phyloP scores from a whole-genome alignment of 768 basidiomycete species.

The Coprinellus micaceus region DNA sequence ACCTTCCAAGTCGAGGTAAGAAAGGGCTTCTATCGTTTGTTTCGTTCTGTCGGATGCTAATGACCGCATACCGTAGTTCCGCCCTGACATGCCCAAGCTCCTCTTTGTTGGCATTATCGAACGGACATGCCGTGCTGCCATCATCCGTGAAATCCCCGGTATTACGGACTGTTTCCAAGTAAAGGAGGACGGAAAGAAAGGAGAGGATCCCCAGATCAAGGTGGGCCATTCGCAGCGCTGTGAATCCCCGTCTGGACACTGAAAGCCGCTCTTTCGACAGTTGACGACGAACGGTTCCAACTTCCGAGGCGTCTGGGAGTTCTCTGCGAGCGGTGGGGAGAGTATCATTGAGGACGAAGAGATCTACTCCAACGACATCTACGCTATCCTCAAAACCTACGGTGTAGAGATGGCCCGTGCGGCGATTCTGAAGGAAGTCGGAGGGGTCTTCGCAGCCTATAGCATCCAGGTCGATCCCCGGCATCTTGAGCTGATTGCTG shows the following conservation, averaged over 20 bases:
- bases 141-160: conserved; percentile 86
- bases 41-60: background rate
- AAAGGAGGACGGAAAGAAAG: conserved; percentile 55
- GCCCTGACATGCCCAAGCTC: conserved; percentile 85
- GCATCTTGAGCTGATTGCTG: conserved; percentile 94
- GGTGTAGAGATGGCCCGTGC: conserved; percentile 96
- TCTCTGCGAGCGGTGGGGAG: conserved; percentile 48
- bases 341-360: conserved; percentile 71
- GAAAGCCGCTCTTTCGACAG: conserved; percentile 32
- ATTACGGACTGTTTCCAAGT: conserved; percentile 84
- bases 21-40: conserved; percentile 7
- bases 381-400: conserved; percentile 85
- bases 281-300: conserved; percentile 92
- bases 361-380: conserved; percentile 93
- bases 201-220: conserved; percentile 44
- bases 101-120: conserved; percentile 93
- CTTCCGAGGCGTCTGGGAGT: conserved; percentile 84
- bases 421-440: conserved; percentile 87
- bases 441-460: conserved; percentile 89
- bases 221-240: conserved; percentile 27
- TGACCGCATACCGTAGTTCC: conserved; percentile 55
- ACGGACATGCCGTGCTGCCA: conserved; percentile 73
- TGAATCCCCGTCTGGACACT: background rate
- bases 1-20: conserved; percentile 82
- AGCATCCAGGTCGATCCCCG: conserved; percentile 92